Conservation (phyloP, 2,329 filamentous ascomycete species). For the Sporothrix globosa region DNA sequence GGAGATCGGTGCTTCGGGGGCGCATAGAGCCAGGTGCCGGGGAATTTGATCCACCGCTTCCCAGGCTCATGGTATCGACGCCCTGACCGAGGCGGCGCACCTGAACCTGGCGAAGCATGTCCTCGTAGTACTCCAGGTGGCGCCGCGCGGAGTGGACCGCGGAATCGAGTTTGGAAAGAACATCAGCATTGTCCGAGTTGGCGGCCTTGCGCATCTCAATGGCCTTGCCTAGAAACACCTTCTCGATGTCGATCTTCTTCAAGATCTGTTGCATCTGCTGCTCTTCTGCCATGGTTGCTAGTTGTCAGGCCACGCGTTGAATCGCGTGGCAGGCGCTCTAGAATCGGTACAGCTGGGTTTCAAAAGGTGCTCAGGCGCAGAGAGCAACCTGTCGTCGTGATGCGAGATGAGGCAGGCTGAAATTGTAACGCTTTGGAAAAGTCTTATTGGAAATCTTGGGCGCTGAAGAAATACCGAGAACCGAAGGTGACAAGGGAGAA, state of each 20-base stretch:
- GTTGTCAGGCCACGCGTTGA: constrained; percentile 29
- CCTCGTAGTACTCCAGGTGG: constrained; percentile 87
- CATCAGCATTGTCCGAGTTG: constrained; percentile 89
- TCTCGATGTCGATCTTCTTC: constrained; percentile 97
- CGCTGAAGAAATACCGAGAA: neutral
- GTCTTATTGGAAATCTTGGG: neutral
- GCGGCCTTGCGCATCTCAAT: constrained; percentile 80
- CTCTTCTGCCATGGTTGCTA: constrained; percentile 63
- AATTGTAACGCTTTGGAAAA: neutral
- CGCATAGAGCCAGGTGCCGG: constrained; percentile 40
- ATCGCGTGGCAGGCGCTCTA: constrained; percentile 30
- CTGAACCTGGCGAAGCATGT: constrained; percentile 85
- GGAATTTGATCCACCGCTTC: constrained; percentile 43
- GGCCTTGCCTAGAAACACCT: constrained; percentile 89
- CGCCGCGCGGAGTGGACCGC: constrained; percentile 92
- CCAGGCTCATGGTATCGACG: constrained; percentile 68
- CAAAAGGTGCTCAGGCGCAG: neutral
- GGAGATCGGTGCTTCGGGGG: constrained; percentile 53
- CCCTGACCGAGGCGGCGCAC: constrained; percentile 73
- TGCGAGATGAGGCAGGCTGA: neutral
- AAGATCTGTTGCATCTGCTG: constrained; percentile 76
- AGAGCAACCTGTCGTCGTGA: neutral
- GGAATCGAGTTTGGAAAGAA: constrained; percentile 86
- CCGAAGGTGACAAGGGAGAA: neutral
- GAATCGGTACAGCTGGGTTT: neutral